Conservation (phyloP, 2,329 filamentous ascomycete genomes). For the Pseudogymnoascus sp. region DNA sequence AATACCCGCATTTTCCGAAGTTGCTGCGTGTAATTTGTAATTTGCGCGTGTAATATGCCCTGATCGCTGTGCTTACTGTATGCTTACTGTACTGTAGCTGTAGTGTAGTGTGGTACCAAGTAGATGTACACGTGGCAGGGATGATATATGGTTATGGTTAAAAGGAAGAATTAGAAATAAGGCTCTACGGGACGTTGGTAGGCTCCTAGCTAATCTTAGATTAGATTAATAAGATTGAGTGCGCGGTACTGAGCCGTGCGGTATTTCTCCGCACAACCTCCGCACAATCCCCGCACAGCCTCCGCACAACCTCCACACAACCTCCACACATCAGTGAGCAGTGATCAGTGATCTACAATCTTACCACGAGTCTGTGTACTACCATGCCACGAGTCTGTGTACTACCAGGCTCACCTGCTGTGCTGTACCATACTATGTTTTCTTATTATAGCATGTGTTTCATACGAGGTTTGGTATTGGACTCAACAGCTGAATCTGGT, state of each 20-base stretch:
- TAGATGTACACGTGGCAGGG: neutral
- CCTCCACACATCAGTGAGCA: too few species aligned
- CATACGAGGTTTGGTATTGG: neutral
- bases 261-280: too few species aligned
- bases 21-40: neutral
- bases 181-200: neutral
- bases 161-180: neutral
- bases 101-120: neutral
- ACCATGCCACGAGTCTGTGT: conserved; percentile 4
- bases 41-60: too few species aligned
- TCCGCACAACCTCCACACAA: neutral
- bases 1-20: neutral
- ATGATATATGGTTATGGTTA: neutral
- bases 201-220: neutral
- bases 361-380: too few species aligned
- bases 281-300: too few species aligned
- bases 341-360: too few species aligned
- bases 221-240: too few species aligned
- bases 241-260: too few species aligned
- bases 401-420: conserved; percentile 2
- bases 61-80: too few species aligned
- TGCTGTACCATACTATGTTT: neutral
- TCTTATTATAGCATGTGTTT: conserved; percentile 2
- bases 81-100: too few species aligned
- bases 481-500: conserved; percentile 7